A percentile compares a stretch with the other conserved stretches of the same genome.
phyloP scores from a whole-genome alignment of 495 filamentous ascomycete species.

The Aspergillus hancockii region DNA sequence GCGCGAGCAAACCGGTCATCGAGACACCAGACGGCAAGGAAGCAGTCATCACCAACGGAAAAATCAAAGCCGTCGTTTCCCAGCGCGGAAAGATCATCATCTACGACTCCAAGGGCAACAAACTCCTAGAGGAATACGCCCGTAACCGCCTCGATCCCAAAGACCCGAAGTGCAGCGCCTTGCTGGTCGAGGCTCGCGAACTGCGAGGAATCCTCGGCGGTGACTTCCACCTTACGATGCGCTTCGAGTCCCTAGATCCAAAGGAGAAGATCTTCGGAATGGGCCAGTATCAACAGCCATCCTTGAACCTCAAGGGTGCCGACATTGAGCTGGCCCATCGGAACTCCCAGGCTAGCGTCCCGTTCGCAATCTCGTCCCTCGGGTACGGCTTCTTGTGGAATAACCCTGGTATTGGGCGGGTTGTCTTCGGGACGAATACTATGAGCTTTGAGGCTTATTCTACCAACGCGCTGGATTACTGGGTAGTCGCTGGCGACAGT shows the following conservation, averaged over 20 bases:
- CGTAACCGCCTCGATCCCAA: conserved; percentile 50
- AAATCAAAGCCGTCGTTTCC: conserved; percentile 50
- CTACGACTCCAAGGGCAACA: conserved; percentile 42
- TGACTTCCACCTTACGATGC: conserved; percentile 53
- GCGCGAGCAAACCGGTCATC: conserved; percentile 19
- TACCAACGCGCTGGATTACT: conserved; percentile 56
- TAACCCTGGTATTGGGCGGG: conserved; percentile 56
- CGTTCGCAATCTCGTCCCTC: conserved; percentile 53
- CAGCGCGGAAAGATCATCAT: conserved; percentile 52
- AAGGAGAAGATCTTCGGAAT: conserved; percentile 62
- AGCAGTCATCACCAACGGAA: conserved; percentile 51
- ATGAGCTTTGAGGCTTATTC: conserved; percentile 60
- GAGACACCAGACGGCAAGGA: conserved; percentile 29
- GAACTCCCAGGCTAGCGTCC: conserved; percentile 60
- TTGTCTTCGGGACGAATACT: conserved; percentile 56
- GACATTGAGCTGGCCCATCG: conserved; percentile 63
- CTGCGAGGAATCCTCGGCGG: conserved; percentile 52
- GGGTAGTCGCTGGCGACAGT: conserved; percentile 56
- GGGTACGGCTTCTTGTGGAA: conserved; percentile 64
- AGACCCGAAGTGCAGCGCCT: conserved; percentile 57
- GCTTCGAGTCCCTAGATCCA: conserved; percentile 51
- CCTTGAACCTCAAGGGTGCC: conserved; percentile 55
- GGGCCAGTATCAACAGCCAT: conserved; percentile 63
- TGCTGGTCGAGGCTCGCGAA: conserved; percentile 55
- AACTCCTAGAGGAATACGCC: conserved; percentile 57